Evolutionary conservation across 2,329 filamentous ascomycete genomes (phyloP), one percentile per base, ranked within the genome.

Genomic region (Coniochaeta sp.): DNA sequence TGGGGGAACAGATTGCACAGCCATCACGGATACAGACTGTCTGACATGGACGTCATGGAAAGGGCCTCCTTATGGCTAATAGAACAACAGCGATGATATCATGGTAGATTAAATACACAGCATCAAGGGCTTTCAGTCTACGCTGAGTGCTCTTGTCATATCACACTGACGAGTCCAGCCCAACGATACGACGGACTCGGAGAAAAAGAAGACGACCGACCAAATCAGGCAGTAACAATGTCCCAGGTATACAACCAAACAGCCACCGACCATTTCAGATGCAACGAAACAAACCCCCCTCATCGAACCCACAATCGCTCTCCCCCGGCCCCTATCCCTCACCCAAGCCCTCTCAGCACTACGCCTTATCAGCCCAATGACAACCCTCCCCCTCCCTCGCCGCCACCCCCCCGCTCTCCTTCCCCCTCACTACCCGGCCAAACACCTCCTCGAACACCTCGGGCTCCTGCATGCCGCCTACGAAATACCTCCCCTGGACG

Each of bases 391-490:
- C 3, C 6, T 26, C 20, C 8, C 38, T 22, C 6, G 27, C 6
- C 6, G 6, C 27, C 6, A 30, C 27, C 27, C 27, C 12, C 27
- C 27, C 27, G 27, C 27, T 12, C 27, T 30, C 27, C 27, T 30
- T 30, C 27, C 12, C 27, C 6, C n/a, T 22, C 18, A 7, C 20
- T 14, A 42, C 72, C 62, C 77, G 72, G 56, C 84, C 78, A 68
- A 92, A 91, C 32, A 87, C 65, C 55, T 79, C 74, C 60, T 85
- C 69, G 64, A 91, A 89, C 1, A 83, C 75, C 42, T 75, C 74
- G 3, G 79, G 73, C 53, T 85, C 80, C 71, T 91, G 86, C 51
- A 84, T 87, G 1, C 89, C 89, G 8, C 84, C 82, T n/a, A 92
- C 73, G 56, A 83, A 77, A 66, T 82, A 90, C 60, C 73, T 72